Conservation (phyloP, 176 grass and related monocot genomes). For the Echinochloa phyllopogon region DNA sequence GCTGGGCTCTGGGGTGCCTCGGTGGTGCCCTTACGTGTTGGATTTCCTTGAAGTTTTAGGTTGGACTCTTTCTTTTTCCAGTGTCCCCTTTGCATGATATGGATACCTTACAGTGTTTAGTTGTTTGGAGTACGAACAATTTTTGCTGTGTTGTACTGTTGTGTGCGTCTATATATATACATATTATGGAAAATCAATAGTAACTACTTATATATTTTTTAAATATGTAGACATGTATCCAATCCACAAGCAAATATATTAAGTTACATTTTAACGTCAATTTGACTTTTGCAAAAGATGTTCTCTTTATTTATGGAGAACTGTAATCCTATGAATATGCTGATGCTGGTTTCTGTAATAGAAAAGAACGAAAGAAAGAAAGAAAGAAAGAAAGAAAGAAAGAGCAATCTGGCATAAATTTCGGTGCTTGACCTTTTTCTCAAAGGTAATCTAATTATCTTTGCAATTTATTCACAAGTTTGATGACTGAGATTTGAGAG, state of each 20-base stretch:
- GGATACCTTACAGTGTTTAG: background rate
- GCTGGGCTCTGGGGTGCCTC: too few relatives aligned
- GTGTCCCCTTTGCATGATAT: background rate
- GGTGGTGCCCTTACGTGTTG: too few relatives aligned
- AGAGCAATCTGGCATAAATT: background rate
- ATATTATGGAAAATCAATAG: background rate
- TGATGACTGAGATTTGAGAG: background rate
- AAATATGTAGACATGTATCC: background rate
- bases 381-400: too few relatives aligned
- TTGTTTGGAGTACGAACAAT: conserved; percentile 12
- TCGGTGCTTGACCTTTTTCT: background rate
- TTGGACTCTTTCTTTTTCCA: background rate
- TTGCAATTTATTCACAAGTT: background rate
- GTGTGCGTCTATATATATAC: background rate
- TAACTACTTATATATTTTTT: background rate
- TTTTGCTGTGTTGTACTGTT: background rate
- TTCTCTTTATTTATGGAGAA: background rate
- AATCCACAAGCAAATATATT: background rate
- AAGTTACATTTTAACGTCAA: background rate
- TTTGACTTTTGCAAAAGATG: background rate
- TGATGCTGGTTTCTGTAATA: background rate
- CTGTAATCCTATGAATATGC: background rate
- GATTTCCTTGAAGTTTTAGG: background rate
- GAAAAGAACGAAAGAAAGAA: background rate
- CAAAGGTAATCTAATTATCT: background rate